Base-by-base conservation (phyloP, 805 yeast species). In the Saccharomycopsis amapae region DNA sequence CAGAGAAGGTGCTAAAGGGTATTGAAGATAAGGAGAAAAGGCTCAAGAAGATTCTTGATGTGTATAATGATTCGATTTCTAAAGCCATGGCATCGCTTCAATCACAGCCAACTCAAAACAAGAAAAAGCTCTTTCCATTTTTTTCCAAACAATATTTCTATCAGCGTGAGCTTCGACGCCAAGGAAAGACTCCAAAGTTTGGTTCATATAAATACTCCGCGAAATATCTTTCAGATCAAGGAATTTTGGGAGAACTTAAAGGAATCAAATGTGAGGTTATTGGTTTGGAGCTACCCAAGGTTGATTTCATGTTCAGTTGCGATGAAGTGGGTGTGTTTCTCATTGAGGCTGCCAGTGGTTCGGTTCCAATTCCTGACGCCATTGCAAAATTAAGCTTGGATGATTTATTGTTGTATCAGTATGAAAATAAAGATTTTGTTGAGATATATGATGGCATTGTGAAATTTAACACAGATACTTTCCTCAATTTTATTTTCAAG, bases 161-260 rank as follows among this genome's bases (percentile, higher is more conserved):
- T 58, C 83, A 79, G 58, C 65, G 88, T 25, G 85, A 79, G 53
- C 64, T 85, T 54, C 78, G 78, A 56, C 77, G 74, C 62, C 62
- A 71, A 18, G 86, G 87, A 30, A 69, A 81, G 39, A 62, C 81
- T 33, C 87, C 90, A 1, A 75, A 74, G 58, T 85, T 80, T 62
- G 95, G 95, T 2, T 79, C 86, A 1, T 82, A 76, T 66, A 79
- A 80, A 59, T 85, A 85, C 65, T 73, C 86, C 0, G 81, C 87
- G 2, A 80, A 82, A 53, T 81, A 79, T 56, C 69, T 90, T 25
- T 68, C 75, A 57, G 96, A 88, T 49, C 81, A 76, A 53, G 82
- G 84, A 0, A 73, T 87, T 1, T 59, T 89, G 17, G 59, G 72
- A 4, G 81, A 77, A 44, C 66, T 83, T 33, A 72, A 71, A 17